These are phyloP conservation scores for Phytophthora ramorum DNA, from an alignment of 352 stramenopile species.

Conservation along the genomic window DNA sequence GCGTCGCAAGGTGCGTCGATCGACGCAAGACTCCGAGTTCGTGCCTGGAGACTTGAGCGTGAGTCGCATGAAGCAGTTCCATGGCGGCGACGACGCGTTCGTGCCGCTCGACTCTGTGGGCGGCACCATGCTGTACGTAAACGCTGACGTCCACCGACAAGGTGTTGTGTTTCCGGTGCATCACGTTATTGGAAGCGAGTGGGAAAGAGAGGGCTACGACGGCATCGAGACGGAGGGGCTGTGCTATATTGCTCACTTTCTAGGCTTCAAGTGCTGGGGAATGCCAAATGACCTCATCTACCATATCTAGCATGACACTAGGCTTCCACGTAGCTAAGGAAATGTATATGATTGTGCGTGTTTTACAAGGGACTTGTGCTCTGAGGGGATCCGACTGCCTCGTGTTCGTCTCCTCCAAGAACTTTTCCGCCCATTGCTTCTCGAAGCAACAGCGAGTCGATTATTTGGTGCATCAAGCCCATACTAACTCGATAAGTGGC, in stretches of 20 bases:
- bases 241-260: constrained; percentile 54
- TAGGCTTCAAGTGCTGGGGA: constrained; percentile 57
- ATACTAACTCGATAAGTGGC: constrained; percentile 48
- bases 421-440: constrained; percentile 34
- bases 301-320: constrained; percentile 23
- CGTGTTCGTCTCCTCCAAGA: background rate
- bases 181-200: constrained; percentile 50
- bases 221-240: constrained; percentile 58
- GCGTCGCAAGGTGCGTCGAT: constrained; percentile 20
- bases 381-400: too few species aligned
- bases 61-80: constrained; percentile 26
- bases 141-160: constrained; percentile 52
- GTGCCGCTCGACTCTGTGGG: constrained; percentile 55
- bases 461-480: constrained; percentile 49
- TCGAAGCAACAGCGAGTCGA: constrained; percentile 47
- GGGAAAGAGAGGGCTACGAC: constrained; percentile 52
- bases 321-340: background rate
- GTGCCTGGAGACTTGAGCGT: constrained; percentile 28
- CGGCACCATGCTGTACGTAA: constrained; percentile 56
- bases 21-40: constrained; percentile 11
- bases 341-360: background rate
- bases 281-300: constrained; percentile 56
- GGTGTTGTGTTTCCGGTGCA: constrained; percentile 52
- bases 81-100: constrained; percentile 9
- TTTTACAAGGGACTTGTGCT: too few species aligned